Conservation (phyloP, 306 rosid species). For the Coriaria nepalensis region DNA sequence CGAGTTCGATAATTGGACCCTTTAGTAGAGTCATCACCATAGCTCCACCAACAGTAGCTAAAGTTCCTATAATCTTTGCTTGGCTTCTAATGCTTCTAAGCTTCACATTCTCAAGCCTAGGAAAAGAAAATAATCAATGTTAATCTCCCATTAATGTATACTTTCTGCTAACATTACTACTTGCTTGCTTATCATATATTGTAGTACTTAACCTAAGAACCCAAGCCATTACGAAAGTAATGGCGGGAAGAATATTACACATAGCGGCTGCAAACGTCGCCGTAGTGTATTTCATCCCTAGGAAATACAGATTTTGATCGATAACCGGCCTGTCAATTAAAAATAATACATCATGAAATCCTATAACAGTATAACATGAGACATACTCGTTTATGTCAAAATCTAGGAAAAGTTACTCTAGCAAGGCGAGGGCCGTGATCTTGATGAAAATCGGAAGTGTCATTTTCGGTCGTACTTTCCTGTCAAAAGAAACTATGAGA, state of each 20-base stretch:
- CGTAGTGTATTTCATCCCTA: constrained; percentile 19
- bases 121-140: neutral
- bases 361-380: neutral
- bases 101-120: constrained; percentile 26
- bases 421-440: constrained; percentile 23
- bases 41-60: constrained; percentile 43
- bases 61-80: constrained; percentile 30
- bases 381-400: neutral
- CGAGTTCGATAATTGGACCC: constrained; percentile 42
- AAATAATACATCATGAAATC: no score
- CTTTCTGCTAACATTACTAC: neutral
- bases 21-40: constrained; percentile 63
- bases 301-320: constrained; percentile 17
- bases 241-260: constrained; percentile 23
- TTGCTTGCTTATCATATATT: neutral
- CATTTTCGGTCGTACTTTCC: constrained; percentile 43
- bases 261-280: constrained; percentile 30
- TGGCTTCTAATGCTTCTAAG: constrained; percentile 22
- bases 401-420: constrained; percentile 12
- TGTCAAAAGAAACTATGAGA: constrained; percentile 2
- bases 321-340: constrained; percentile 20
- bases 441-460: constrained; percentile 20
- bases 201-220: constrained; percentile 13
- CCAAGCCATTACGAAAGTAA: constrained; percentile 29
- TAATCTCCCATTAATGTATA: neutral